Conservation (phyloP, 805 yeast genomes). For the Cyberlindnera misumaiensis region DNA sequence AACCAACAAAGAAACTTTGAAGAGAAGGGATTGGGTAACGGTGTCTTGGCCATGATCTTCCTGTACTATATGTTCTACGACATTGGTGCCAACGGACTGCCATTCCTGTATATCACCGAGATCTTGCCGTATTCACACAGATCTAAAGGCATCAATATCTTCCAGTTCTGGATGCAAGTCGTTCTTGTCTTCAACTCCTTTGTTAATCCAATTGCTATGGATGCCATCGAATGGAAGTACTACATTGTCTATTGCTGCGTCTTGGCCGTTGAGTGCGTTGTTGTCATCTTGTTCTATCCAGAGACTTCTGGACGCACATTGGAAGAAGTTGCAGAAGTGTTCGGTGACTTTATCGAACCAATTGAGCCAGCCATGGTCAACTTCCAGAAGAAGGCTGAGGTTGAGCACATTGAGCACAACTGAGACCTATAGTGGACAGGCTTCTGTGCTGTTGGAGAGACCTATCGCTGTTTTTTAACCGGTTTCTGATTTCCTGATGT, state of each 20-base stretch:
- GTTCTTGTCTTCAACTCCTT: slow-evolving; percentile 26
- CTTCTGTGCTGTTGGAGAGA: too few species aligned
- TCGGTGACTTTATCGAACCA: slow-evolving; percentile 20
- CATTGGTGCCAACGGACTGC: slow-evolving; percentile 38
- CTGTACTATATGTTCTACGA: slow-evolving; percentile 35
- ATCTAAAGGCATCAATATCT: slow-evolving; percentile 20
- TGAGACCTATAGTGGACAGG: too few species aligned
- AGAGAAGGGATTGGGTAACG: slow-evolving; percentile 33
- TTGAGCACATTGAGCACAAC: slow-evolving; percentile 9
- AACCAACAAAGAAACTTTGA: slow-evolving; percentile 33
- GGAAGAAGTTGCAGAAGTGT: slow-evolving; percentile 32
- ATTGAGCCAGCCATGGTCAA: slow-evolving; percentile 1
- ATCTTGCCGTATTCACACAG: slow-evolving; percentile 27
- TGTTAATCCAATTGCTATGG: slow-evolving; percentile 33
- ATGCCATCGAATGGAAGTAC: slow-evolving; percentile 29
- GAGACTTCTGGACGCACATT: slow-evolving; percentile 33
- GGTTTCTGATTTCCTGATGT: too few species aligned
- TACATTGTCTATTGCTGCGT: slow-evolving; percentile 30
- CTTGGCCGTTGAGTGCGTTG: slow-evolving; percentile 22
- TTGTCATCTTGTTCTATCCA: slow-evolving; percentile 27
- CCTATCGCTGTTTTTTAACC: too few species aligned
- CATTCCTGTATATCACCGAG: slow-evolving; percentile 39
- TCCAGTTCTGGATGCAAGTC: slow-evolving; percentile 12
- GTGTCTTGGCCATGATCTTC: slow-evolving; percentile 39
- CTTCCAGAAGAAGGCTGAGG: slow-evolving; percentile 2